These are phyloP conservation scores for Asterella californica DNA, from an alignment of 225 moss, liverwort and hornwort genomes.

Conservation along the genomic window DNA sequence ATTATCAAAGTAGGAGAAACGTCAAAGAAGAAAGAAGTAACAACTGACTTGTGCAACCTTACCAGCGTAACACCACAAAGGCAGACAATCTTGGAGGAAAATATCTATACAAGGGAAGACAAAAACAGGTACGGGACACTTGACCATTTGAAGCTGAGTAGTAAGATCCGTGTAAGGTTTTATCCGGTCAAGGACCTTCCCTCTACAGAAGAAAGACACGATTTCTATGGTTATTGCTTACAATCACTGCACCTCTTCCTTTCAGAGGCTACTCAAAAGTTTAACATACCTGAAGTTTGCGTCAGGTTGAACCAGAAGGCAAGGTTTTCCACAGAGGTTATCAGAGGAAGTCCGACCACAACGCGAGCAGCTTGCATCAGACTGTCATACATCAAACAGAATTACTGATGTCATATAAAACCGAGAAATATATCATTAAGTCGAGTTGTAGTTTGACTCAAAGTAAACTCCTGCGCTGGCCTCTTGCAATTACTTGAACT, in stretches of 20 bases:
- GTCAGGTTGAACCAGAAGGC: conserved; percentile 65
- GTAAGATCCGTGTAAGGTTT: no score
- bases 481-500: background rate
- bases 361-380: conserved; percentile 48
- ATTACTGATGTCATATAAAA: background rate
- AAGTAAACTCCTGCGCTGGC: background rate
- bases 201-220: background rate
- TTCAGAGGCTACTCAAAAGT: background rate
- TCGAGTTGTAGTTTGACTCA: background rate
- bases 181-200: no score
- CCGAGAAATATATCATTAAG: background rate
- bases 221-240: background rate
- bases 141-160: no score
- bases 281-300: conserved; percentile 49
- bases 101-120: no score
- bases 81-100: no score
- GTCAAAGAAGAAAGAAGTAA: no score
- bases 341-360: conserved; percentile 68
- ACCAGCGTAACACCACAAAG: no score
- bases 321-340: conserved; percentile 58
- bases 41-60: no score
- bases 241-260: background rate
- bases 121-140: no score
- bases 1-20: no score
- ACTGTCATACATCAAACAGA: conserved; percentile 27